Base-by-base conservation (phyloP, 169 alveolate species). In the Babesia gibsoni region DNA sequence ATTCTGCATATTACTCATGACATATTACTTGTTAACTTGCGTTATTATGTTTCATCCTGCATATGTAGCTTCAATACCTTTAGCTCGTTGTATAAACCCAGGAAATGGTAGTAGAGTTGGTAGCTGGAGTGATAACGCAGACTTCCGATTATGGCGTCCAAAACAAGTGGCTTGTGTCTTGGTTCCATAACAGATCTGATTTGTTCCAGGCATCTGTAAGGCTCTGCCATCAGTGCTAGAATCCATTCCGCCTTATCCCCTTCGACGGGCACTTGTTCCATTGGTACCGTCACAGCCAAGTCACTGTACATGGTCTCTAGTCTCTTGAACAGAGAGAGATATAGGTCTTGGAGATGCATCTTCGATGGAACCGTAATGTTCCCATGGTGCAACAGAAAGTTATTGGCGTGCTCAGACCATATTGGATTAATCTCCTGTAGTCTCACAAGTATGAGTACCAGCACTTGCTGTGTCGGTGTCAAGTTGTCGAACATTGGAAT, bases 391-490 rank as follows among this genome's bases (percentile, higher is more conserved):
- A 56, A 29, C 27, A 37, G 9, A 39, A 32, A 56, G 20, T 56
- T 56, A 9, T 37, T 18, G 32, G 42, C 2, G 52, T 32, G 27
- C 22, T 1, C 5, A 2, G 52, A 20, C 67, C 67, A 56, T 23
- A 4, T 37, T 35, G 48, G 52, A 33, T 56, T 56, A 14, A 56
- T 18, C 12, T n/a, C 7, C 52, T 37, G 67, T 18, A 32, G 52
- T 29, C 67, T 56, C 30, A 56, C 33, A n/a, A 56, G 52, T 10
- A 56, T 32, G n/a, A 56, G 33, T 12, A 56, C 4, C 49, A 56
- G 7, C 3, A 37, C 2, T 22, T 56, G n/a, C 39, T 56, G 67
- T 22, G 52, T n/a, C 3, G 5, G 67, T 22, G 67, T 14, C 35
- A 56, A 10, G 9, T 6, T 32, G 5, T 35, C 23, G 33, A 35